Evolutionary conservation across 1,284 basidiomycete genomes (phyloP).

Genomic region (Peniophora sp.): DNA sequence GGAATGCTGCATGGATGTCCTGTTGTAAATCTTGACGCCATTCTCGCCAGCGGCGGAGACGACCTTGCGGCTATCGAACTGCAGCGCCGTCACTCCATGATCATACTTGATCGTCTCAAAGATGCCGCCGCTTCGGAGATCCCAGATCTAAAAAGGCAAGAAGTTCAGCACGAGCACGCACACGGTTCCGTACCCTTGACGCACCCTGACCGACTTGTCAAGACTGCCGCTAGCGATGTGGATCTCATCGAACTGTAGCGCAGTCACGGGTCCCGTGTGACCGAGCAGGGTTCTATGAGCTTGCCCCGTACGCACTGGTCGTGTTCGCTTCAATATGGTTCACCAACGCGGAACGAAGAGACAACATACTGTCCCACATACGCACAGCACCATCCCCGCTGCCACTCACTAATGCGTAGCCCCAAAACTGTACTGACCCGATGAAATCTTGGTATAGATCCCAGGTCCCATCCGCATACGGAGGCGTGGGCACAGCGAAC

Average conservation of each 20-base stretch:
- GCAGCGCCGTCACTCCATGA: slow-evolving; percentile 83
- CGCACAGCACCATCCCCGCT: slow-evolving; percentile 95
- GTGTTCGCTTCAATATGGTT: not conserved
- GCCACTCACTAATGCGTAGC: slow-evolving; percentile 93
- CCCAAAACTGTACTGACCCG: slow-evolving; percentile 97
- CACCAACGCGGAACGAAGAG: not conserved
- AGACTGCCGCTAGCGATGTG: slow-evolving; percentile 89
- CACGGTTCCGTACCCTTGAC: slow-evolving; percentile 18
- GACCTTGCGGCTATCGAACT: slow-evolving; percentile 94
- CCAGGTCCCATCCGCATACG: slow-evolving; percentile 85
- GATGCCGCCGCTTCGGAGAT: slow-evolving; percentile 84
- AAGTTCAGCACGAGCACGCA: not conserved
- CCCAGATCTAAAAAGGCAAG: slow-evolving; percentile 77
- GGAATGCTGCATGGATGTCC: slow-evolving; percentile 87
- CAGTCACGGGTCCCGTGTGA: slow-evolving; percentile 91
- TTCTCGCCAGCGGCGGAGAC: slow-evolving; percentile 93
- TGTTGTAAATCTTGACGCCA: slow-evolving; percentile 91
- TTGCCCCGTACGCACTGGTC: slow-evolving; percentile 92
- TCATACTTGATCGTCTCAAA: slow-evolving; percentile 91
- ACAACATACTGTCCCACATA: slow-evolving; percentile 95
- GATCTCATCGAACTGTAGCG: slow-evolving; percentile 94
- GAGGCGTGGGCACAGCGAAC: slow-evolving; percentile 80
- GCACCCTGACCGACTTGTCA: slow-evolving; percentile 87
- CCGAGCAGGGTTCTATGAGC: slow-evolving; percentile 90
- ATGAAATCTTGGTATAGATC: slow-evolving; percentile 98